phyloP scores from a whole-genome alignment of 768 basidiomycete genomes.

The Termitomyces eurrhizus region DNA sequence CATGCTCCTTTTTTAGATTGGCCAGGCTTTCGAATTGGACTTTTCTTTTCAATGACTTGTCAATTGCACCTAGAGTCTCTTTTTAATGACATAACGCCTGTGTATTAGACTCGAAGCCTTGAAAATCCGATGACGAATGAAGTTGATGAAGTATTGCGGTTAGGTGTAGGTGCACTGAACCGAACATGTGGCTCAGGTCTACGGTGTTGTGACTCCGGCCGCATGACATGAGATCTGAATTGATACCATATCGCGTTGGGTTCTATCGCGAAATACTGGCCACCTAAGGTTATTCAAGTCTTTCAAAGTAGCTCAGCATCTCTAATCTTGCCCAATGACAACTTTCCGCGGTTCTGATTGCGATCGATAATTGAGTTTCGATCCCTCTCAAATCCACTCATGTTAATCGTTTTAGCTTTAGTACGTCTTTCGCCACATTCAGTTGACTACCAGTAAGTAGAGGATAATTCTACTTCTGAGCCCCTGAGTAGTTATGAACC shows the following conservation, averaged over 20 bases:
- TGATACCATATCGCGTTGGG: too few species aligned
- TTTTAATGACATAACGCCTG: neutral
- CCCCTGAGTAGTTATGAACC: too few species aligned
- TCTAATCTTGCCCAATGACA: too few species aligned
- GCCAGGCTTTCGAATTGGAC: too few species aligned
- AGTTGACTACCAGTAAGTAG: neutral
- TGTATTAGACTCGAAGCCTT: neutral
- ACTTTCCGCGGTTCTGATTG: too few species aligned
- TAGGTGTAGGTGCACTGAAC: neutral
- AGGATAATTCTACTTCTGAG: too few species aligned
- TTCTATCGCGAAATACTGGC: too few species aligned
- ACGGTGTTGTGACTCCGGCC: neutral
- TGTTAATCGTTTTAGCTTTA: neutral
- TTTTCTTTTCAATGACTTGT: neutral
- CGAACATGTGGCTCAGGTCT: neutral
- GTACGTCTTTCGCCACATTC: neutral
- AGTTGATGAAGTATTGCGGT: neutral
- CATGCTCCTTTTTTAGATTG: too few species aligned
- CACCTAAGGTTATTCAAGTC: neutral
- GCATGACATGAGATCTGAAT: neutral
- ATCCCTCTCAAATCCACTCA: too few species aligned
- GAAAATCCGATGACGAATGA: neutral
- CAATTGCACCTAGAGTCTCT: neutral
- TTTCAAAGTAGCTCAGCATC: neutral
- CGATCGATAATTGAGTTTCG: too few species aligned